Evolutionary conservation across 2,329 filamentous ascomycete species (phyloP).

Genomic region (Metarhizium robertsii): DNA sequence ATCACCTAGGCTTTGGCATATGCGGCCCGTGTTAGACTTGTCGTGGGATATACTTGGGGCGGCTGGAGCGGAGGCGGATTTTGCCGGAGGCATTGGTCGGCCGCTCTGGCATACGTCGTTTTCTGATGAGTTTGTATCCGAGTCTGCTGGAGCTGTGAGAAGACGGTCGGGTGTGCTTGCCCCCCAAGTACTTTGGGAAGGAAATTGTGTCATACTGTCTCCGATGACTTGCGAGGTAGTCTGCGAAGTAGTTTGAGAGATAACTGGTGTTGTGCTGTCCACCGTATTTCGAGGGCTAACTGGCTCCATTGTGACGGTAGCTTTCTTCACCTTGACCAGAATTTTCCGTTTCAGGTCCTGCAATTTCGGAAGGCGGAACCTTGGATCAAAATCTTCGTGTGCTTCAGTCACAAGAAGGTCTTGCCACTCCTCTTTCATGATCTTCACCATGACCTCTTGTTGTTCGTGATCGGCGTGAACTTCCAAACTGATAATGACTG

Average conservation of each 20-base stretch:
- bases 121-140: slow-evolving; percentile 33
- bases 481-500: slow-evolving; percentile 86
- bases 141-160: slow-evolving; percentile 20
- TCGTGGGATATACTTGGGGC: slow-evolving; percentile 7
- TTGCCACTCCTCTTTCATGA: slow-evolving; percentile 85
- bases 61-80: slow-evolving; percentile 1
- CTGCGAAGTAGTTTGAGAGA: slow-evolving; percentile 11
- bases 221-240: slow-evolving; percentile 13
- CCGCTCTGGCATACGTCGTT: slow-evolving; percentile 23
- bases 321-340: slow-evolving; percentile 68
- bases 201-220: background rate
- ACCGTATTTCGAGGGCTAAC: background rate
- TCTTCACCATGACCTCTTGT: slow-evolving; percentile 85
- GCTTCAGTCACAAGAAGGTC: slow-evolving; percentile 58
- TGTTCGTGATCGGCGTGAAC: slow-evolving; percentile 77
- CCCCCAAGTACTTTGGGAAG: background rate
- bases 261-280: background rate
- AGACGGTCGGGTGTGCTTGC: slow-evolving; percentile 18
- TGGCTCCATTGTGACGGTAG: slow-evolving; percentile 24
- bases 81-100: slow-evolving; percentile 6
- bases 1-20: slow-evolving; percentile 62
- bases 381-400: slow-evolving; percentile 40
- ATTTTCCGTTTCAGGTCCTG: slow-evolving; percentile 71
- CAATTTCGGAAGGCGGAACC: slow-evolving; percentile 55
- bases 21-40: slow-evolving; percentile 39